Evolutionary conservation across 192 early-diverging fungal species (phyloP).

Genomic region (Phlyctochytrium planicorne): DNA sequence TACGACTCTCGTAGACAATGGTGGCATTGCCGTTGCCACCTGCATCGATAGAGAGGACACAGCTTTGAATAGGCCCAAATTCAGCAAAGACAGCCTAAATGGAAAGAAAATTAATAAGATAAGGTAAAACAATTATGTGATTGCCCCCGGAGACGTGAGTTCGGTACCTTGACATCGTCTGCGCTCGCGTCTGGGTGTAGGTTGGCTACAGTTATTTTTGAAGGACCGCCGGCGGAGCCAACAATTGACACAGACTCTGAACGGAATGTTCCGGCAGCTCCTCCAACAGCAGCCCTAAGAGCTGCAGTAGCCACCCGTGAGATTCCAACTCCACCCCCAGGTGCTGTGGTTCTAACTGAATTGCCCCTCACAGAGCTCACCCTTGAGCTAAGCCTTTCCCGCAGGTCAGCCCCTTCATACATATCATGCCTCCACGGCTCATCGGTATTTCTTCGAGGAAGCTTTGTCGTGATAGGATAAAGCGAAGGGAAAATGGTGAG

Average conservation of each 20-base stretch:
- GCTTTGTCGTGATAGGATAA: too few relatives aligned
- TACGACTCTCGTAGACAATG: conserved; percentile 20
- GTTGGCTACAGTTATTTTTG: conserved; percentile 12
- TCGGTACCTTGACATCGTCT: conserved; percentile 20
- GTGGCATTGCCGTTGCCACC: conserved; percentile 12
- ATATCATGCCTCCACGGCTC: conserved; percentile 32
- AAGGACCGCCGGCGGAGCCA: not conserved
- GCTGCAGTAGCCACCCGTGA: not conserved
- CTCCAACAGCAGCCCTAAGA: not conserved
- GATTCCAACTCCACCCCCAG: not conserved
- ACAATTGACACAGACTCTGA: not conserved
- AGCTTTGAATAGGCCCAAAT: conserved; percentile 23
- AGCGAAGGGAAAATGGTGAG: too few relatives aligned
- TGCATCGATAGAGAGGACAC: conserved; percentile 10
- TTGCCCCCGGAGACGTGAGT: too few relatives aligned
- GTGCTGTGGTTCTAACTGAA: too few relatives aligned
- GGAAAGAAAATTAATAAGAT: not conserved
- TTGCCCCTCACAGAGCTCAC: too few relatives aligned
- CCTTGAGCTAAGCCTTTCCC: conserved; percentile 14
- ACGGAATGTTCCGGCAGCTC: not conserved
- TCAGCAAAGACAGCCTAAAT: conserved; percentile 23
- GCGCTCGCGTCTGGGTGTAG: conserved; percentile 29
- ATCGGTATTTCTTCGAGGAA: conserved; percentile 8
- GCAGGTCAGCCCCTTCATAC: conserved; percentile 23
- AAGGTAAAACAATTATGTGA: too few relatives aligned